phyloP scores from a whole-genome alignment of 2,329 filamentous ascomycete genomes.

The Graphiopsis chlorocephala region DNA sequence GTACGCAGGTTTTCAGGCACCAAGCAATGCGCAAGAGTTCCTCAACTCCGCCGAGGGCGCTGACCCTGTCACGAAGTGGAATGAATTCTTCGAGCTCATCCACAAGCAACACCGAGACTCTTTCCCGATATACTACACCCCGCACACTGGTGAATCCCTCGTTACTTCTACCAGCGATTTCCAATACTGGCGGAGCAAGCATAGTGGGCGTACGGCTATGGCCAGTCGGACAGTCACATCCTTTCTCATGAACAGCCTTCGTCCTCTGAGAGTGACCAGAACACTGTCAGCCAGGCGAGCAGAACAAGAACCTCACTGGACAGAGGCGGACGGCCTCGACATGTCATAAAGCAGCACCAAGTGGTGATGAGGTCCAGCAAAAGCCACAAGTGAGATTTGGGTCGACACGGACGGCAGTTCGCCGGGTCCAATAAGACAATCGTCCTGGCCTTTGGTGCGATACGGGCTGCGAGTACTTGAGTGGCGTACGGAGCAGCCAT shows the following conservation, averaged over 20 bases:
- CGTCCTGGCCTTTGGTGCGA: background rate
- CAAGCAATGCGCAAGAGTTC: too few relatives aligned
- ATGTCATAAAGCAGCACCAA: background rate
- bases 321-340: background rate
- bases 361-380: background rate
- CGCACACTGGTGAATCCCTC: too few relatives aligned
- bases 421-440: background rate
- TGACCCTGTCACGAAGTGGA: too few relatives aligned
- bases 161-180: background rate
- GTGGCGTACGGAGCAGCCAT: background rate
- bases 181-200: background rate
- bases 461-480: background rate
- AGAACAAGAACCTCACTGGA: background rate
- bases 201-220: background rate
- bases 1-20: too few relatives aligned
- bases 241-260: background rate
- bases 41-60: too few relatives aligned
- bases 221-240: background rate
- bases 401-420: background rate
- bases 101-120: too few relatives aligned
- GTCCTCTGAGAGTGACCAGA: background rate
- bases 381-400: background rate
- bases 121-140: too few relatives aligned
- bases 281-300: background rate
- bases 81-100: too few relatives aligned